These are phyloP conservation scores for Cryptococcus hybrid DNA, from an alignment of 1,284 basidiomycete species.

Conservation along the genomic window DNA sequence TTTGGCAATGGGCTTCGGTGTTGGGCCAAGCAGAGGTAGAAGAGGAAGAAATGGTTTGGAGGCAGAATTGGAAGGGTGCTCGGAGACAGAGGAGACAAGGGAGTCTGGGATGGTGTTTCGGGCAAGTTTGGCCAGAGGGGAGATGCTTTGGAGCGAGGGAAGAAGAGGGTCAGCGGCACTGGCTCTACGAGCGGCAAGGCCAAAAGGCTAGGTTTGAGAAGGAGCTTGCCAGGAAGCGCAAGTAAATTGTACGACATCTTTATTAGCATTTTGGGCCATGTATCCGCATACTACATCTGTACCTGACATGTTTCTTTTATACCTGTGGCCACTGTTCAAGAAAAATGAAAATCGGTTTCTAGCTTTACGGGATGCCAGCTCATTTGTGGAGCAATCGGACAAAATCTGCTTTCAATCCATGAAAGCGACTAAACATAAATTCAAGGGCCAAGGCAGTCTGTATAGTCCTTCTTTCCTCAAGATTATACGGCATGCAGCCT, in stretches of 20 bases:
- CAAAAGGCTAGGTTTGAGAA: constrained; percentile 75
- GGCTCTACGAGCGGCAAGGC: constrained; percentile 52
- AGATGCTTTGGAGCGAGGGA: constrained; percentile 39
- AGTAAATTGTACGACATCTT: not conserved
- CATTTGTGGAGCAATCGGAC: too few relatives aligned
- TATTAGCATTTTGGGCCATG: not conserved
- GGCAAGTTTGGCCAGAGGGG: constrained; percentile 55
- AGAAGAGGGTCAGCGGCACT: constrained; percentile 47
- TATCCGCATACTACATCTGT: not conserved
- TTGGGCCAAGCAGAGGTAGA: constrained; percentile 52
- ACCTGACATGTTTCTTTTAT: not conserved
- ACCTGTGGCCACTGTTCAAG: too few relatives aligned
- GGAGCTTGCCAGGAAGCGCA: constrained; percentile 48
- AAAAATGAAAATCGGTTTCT: too few relatives aligned
- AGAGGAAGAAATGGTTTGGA: constrained; percentile 68
- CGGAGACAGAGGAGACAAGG: constrained; percentile 55
- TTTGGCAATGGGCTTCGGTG: constrained; percentile 72
- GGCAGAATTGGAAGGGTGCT: constrained; percentile 79
- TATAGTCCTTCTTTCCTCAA: too few relatives aligned
- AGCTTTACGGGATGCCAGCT: too few relatives aligned
- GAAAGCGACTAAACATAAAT: too few relatives aligned
- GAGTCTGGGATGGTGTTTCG: constrained; percentile 50
- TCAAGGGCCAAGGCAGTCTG: too few relatives aligned
- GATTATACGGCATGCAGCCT: too few relatives aligned
- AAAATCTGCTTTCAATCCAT: too few relatives aligned